phyloP scores from a whole-genome alignment of 345 rosid species.

The Anacardium occidentale region DNA sequence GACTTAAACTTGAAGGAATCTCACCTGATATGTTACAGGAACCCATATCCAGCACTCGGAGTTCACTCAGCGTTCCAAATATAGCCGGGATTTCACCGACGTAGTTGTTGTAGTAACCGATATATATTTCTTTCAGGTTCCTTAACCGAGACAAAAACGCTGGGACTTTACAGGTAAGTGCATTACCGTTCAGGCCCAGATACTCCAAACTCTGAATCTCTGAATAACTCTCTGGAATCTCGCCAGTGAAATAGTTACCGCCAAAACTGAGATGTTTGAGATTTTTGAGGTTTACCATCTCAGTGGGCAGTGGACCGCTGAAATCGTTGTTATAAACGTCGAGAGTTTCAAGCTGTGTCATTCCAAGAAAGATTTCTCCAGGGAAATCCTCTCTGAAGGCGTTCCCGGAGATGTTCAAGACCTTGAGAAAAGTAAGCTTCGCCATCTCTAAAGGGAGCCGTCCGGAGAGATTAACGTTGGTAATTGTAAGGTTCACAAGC shows the following conservation, averaged over 20 bases:
- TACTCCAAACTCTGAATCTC: slow-evolving; percentile 65
- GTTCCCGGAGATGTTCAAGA: slow-evolving; percentile 70
- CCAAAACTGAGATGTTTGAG: slow-evolving; percentile 59
- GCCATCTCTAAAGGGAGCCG: slow-evolving; percentile 54
- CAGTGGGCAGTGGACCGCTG: slow-evolving; percentile 52
- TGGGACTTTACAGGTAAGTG: slow-evolving; percentile 54
- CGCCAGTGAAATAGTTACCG: slow-evolving; percentile 76
- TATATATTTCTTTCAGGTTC: slow-evolving; percentile 48
- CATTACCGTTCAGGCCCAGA: slow-evolving; percentile 61
- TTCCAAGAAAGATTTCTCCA: slow-evolving; percentile 44
- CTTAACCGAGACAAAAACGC: slow-evolving; percentile 54
- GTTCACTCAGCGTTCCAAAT: slow-evolving; percentile 58
- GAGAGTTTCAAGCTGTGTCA: slow-evolving; percentile 59
- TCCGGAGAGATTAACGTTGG: slow-evolving; percentile 55
- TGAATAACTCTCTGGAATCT: slow-evolving; percentile 66
- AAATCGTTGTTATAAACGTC: slow-evolving; percentile 72
- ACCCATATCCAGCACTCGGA: slow-evolving; percentile 65
- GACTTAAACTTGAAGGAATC: slow-evolving; percentile 62
- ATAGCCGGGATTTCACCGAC: slow-evolving; percentile 69
- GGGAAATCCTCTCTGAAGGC: slow-evolving; percentile 52
- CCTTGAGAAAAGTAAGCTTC: slow-evolving; percentile 51
- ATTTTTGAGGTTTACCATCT: slow-evolving; percentile 47
- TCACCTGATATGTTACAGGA: slow-evolving; percentile 52
- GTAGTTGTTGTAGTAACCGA: slow-evolving; percentile 64
- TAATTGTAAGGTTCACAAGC: slow-evolving; percentile 65